Conservation (phyloP, 108 stramenopile species). For the Skeletonema potamos region DNA sequence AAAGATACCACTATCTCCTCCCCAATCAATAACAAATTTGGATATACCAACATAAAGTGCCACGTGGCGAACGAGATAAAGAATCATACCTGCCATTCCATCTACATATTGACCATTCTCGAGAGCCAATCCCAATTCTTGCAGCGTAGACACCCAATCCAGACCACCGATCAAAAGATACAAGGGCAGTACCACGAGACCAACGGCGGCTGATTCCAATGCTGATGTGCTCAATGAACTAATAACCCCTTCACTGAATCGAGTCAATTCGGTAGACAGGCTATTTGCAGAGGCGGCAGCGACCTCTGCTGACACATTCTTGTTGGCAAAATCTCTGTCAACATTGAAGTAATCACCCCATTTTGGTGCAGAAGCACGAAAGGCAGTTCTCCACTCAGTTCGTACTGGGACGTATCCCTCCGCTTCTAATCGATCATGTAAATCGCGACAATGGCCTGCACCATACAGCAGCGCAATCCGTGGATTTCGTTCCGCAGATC, state of each 20-base stretch:
- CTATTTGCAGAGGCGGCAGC: background rate
- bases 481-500: background rate
- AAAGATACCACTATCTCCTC: constrained; percentile 34
- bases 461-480: constrained; percentile 68
- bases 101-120: constrained; percentile 39
- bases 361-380: constrained; percentile 42
- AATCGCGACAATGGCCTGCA: constrained; percentile 71
- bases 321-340: constrained; percentile 10
- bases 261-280: background rate
- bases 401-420: constrained; percentile 52
- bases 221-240: constrained; percentile 33
- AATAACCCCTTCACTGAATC: constrained; percentile 3
- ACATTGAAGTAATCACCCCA: constrained; percentile 30
- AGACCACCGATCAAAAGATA: constrained; percentile 75
- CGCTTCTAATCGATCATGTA: constrained; percentile 51
- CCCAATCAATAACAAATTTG: constrained; percentile 82
- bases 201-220: constrained; percentile 46
- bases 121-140: constrained; percentile 42
- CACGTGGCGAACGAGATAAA: constrained; percentile 73
- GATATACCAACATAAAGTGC: constrained; percentile 67
- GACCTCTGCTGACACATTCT: background rate
- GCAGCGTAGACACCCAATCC: constrained; percentile 77
- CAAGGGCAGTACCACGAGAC: constrained; percentile 49
- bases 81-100: constrained; percentile 26
- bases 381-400: constrained; percentile 76